Conservation (phyloP, 768 basidiomycete genomes). For the Suillus bovinus region DNA sequence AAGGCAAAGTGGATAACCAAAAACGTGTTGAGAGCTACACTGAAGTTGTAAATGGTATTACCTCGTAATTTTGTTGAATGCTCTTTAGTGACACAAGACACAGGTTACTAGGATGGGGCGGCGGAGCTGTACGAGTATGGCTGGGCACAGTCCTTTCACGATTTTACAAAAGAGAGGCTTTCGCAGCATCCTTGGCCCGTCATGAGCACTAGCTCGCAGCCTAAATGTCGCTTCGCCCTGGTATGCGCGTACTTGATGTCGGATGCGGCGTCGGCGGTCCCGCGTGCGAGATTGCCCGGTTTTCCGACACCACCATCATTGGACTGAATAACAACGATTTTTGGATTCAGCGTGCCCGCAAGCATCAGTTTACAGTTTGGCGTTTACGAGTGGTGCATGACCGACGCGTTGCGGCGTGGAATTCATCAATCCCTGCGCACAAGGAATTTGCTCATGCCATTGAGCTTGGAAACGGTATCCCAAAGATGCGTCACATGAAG, state of each 20-base stretch:
- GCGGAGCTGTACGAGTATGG: slow-evolving; percentile 92
- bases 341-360: slow-evolving; percentile 79
- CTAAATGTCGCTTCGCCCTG: slow-evolving; percentile 75
- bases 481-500: slow-evolving; percentile 82
- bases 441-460: slow-evolving; percentile 86
- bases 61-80: background rate
- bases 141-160: slow-evolving; percentile 90
- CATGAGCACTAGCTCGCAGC: slow-evolving; percentile 94
- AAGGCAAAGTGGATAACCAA: slow-evolving; percentile 63
- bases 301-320: slow-evolving; percentile 76
- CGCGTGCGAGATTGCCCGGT: slow-evolving; percentile 87
- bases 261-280: slow-evolving; percentile 96
- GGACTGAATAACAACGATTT: slow-evolving; percentile 94
- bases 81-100: background rate
- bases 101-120: slow-evolving; percentile 93
- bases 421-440: slow-evolving; percentile 78
- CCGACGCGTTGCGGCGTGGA: slow-evolving; percentile 86
- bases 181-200: slow-evolving; percentile 68
- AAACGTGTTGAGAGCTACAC: slow-evolving; percentile 82
- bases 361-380: slow-evolving; percentile 64
- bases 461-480: slow-evolving; percentile 91
- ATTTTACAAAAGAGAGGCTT: slow-evolving; percentile 85
- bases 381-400: slow-evolving; percentile 98
- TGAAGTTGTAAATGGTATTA: slow-evolving; percentile 87
- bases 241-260: slow-evolving; percentile 93